Percentiles rank a stretch among this genome's conserved stretches.
Evolutionary conservation across 1,284 basidiomycete species (phyloP).

Genomic region (Apiotrichum domesticum): DNA sequence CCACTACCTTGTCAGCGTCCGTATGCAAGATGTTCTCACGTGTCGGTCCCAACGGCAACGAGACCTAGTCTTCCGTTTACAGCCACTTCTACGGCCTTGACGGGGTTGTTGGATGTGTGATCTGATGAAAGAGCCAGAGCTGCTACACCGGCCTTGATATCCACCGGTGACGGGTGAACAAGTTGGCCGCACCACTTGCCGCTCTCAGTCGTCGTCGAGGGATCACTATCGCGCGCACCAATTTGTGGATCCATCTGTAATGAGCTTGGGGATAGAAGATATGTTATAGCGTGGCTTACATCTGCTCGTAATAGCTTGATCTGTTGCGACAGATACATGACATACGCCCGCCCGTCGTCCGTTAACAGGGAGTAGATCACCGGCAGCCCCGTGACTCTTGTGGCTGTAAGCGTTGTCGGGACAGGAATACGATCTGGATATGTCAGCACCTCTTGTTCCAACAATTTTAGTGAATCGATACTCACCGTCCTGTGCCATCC

Average conservation of each 20-base stretch:
- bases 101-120: slow-evolving; percentile 28
- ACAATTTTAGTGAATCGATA: too few species aligned
- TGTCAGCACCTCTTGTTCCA: background rate
- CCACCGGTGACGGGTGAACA: slow-evolving; percentile 14
- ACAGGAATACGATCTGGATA: slow-evolving; percentile 13
- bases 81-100: slow-evolving; percentile 57
- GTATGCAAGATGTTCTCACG: background rate
- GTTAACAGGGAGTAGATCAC: slow-evolving; percentile 40
- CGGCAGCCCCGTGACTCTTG: slow-evolving; percentile 27
- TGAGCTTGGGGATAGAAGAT: too few species aligned
- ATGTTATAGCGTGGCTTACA: background rate
- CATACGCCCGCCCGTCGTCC: slow-evolving; percentile 46
- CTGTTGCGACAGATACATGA: slow-evolving; percentile 30
- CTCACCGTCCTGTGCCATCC: slow-evolving; percentile 23
- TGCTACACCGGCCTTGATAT: slow-evolving; percentile 6
- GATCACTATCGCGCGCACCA: too few species aligned
- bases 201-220: background rate
- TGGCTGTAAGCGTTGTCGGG: slow-evolving; percentile 18
- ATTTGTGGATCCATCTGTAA: too few species aligned
- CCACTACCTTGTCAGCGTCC: slow-evolving; percentile 42
- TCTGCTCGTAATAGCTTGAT: slow-evolving; percentile 6
- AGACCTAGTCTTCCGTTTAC: slow-evolving; percentile 81
- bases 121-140: background rate
- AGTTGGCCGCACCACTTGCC: slow-evolving; percentile 5
- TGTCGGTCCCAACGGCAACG: slow-evolving; percentile 68